These are phyloP conservation scores for Fusarium odoratissimum DNA, from an alignment of 2,329 filamentous ascomycete genomes.

Conservation along the genomic window DNA sequence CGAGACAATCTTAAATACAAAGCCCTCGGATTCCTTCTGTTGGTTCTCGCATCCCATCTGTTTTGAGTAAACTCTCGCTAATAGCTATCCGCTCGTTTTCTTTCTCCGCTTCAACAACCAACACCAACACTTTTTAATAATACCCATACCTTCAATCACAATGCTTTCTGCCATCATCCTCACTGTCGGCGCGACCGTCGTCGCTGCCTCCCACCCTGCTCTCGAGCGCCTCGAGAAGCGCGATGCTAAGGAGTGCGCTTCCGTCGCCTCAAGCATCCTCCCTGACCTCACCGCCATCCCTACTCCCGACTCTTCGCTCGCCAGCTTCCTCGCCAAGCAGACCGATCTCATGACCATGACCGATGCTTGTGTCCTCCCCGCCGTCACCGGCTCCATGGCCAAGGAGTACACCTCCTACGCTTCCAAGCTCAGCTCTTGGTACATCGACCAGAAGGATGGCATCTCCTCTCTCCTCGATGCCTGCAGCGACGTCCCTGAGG, in stretches of 20 bases:
- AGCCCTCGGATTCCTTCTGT: background rate
- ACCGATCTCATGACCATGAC: conserved; percentile 37
- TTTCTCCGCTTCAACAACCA: background rate
- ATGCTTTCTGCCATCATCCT: conserved; percentile 31
- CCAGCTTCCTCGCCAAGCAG: conserved; percentile 32
- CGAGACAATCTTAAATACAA: background rate
- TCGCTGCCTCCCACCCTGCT: conserved; percentile 14
- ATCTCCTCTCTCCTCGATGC: conserved; percentile 39
- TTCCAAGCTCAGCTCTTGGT: conserved; percentile 40
- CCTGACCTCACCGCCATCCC: conserved; percentile 39
- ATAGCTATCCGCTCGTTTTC: background rate
- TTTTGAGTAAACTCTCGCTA: background rate
- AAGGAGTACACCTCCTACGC: conserved; percentile 44
- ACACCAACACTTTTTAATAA: background rate
- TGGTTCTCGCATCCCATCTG: background rate
- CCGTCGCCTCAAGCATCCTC: conserved; percentile 32
- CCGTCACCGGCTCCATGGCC: conserved; percentile 44
- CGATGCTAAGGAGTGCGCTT: conserved; percentile 33
- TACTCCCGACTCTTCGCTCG: conserved; percentile 30
- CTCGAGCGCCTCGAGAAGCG: conserved; percentile 28
- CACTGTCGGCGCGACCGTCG: conserved; percentile 13
- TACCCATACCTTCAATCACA: background rate
- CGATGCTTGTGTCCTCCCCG: conserved; percentile 42
- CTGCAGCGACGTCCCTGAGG: conserved; percentile 46
- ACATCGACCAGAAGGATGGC: conserved; percentile 24